phyloP scores from a whole-genome alignment of 345 rosid genomes.

The Syzygium grande region DNA sequence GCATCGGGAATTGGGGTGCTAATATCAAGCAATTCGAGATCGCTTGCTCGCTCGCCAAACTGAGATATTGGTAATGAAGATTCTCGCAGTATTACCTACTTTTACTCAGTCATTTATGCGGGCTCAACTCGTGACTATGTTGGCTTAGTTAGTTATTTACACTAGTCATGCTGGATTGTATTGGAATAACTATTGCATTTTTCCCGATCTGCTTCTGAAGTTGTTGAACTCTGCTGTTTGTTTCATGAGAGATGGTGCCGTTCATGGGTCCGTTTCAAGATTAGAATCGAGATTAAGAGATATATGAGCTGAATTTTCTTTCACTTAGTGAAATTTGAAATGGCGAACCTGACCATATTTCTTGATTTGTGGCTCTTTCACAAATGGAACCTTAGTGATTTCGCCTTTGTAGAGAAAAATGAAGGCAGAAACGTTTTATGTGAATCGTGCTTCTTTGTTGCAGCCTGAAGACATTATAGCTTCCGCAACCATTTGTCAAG shows the following conservation, averaged over 20 bases:
- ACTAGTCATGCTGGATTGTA: neutral
- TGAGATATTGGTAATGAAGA: neutral
- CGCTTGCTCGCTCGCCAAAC: neutral
- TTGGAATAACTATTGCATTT: neutral
- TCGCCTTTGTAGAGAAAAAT: neutral
- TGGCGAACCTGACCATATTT: neutral
- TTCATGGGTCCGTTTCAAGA: neutral
- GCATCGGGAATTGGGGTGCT: neutral
- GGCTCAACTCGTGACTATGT: neutral
- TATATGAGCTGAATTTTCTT: neutral
- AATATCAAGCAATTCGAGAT: neutral
- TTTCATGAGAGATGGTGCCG: neutral
- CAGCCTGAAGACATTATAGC: neutral
- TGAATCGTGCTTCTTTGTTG: neutral
- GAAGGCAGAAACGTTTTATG: neutral
- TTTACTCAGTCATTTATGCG: neutral
- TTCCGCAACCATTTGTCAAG: neutral
- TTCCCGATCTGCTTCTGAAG: neutral
- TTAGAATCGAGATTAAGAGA: neutral
- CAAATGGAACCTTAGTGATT: neutral
- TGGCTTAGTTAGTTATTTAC: neutral
- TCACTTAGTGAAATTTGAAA: neutral
- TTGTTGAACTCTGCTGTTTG: neutral
- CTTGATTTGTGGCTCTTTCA: neutral
- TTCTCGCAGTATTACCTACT: neutral